phyloP scores from a whole-genome alignment of 768 basidiomycete species.

The Podaxis rugospora region DNA sequence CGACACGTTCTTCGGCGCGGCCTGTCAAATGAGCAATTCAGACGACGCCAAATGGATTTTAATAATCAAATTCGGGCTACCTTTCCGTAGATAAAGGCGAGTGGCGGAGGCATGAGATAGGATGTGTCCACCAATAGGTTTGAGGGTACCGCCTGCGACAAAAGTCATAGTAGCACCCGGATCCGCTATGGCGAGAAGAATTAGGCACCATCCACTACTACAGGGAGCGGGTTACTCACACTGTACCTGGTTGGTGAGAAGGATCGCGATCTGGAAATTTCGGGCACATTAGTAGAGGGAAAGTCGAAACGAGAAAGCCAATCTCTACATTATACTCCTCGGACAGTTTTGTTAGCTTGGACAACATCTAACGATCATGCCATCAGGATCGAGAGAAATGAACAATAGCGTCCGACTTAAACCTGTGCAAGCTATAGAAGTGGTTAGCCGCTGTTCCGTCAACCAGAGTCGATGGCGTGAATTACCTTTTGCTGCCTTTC shows the following conservation, averaged over 20 bases:
- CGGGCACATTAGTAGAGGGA: slow-evolving; percentile 1
- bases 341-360: slow-evolving; percentile 84
- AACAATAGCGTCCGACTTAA: slow-evolving; percentile 19
- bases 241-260: slow-evolving; percentile 93
- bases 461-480: background rate
- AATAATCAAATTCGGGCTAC: slow-evolving; percentile 27
- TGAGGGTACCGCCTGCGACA: slow-evolving; percentile 88
- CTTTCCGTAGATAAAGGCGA: slow-evolving; percentile 84
- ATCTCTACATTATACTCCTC: slow-evolving; percentile 80
- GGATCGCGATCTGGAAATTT: slow-evolving; percentile 64
- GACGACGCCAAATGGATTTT: background rate
- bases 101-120: slow-evolving; percentile 88
- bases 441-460: background rate
- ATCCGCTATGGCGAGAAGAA: slow-evolving; percentile 53
- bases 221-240: slow-evolving; percentile 30
- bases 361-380: slow-evolving; percentile 62
- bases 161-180: slow-evolving; percentile 95
- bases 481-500: slow-evolving; percentile 87
- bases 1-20: slow-evolving; percentile 86
- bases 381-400: background rate
- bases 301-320: background rate
- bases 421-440: slow-evolving; percentile 71
- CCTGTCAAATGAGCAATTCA: slow-evolving; percentile 37
- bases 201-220: background rate
- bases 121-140: slow-evolving; percentile 89